Evolutionary conservation across 2,329 filamentous ascomycete genomes (phyloP).

Genomic region (Graphilbum fragrans): DNA sequence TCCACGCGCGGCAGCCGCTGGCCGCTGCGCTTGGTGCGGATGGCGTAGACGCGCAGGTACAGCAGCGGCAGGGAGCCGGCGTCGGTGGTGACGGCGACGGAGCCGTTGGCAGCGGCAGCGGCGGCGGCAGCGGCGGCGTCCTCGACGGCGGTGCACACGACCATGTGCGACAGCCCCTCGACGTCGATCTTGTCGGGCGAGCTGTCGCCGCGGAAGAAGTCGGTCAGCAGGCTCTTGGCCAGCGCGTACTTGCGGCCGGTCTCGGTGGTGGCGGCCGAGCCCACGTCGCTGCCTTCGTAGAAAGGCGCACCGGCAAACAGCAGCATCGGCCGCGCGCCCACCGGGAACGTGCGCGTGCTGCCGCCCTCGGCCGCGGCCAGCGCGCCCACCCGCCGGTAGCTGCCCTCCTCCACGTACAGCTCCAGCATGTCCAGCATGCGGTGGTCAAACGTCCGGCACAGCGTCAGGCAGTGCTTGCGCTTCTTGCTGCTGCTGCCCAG

Average conservation of each 20-base stretch:
- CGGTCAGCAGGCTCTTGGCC: constrained; percentile 75
- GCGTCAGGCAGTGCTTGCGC: constrained; percentile 78
- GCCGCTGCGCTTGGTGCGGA: constrained; percentile 75
- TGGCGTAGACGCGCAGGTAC: constrained; percentile 69
- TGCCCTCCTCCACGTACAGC: constrained; percentile 65
- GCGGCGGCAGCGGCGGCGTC: not conserved
- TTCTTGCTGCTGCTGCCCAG: constrained; percentile 88
- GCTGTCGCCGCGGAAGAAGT: constrained; percentile 78
- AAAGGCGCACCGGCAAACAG: constrained; percentile 67
- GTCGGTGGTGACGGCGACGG: constrained; percentile 10
- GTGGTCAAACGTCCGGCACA: constrained; percentile 72
- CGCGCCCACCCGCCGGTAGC: constrained; percentile 50
- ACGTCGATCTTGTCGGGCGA: constrained; percentile 77
- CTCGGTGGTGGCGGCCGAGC: constrained; percentile 25
- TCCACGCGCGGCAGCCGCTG: constrained; percentile 72
- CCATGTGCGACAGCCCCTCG: constrained; percentile 83
- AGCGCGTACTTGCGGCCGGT: constrained; percentile 48
- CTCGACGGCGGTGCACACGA: constrained; percentile 70
- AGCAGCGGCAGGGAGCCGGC: constrained; percentile 38
- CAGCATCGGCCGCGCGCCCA: constrained; percentile 81
- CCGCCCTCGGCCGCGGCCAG: not conserved
- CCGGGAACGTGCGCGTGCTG: constrained; percentile 45
- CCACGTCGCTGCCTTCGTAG: constrained; percentile 53
- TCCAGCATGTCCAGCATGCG: constrained; percentile 94
- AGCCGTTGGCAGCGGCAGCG: constrained; percentile 17